Percentiles rank a stretch among this genome's conserved stretches.
Conservation (phyloP, 805 yeast species). For the Candida dendrica region DNA sequence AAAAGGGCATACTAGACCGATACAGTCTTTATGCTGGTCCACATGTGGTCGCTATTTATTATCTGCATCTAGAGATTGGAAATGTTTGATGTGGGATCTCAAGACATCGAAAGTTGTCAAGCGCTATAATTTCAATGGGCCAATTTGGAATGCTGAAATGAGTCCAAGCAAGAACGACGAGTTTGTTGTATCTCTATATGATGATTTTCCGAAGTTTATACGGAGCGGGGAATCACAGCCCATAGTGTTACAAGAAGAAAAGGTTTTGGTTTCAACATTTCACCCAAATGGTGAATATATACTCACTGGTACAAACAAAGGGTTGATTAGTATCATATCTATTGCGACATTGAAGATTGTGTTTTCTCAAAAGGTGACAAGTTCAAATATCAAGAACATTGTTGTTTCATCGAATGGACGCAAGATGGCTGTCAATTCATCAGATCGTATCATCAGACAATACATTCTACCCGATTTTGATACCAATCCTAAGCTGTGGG, state of each 20-base stretch:
- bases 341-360: constrained; percentile 24
- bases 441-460: constrained; percentile 71
- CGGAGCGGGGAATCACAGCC: constrained; percentile 23
- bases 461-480: constrained; percentile 33
- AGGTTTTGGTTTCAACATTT: constrained; percentile 30
- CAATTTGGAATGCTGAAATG: constrained; percentile 64
- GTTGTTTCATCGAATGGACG: constrained; percentile 51
- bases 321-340: constrained; percentile 53
- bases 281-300: constrained; percentile 48
- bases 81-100: constrained; percentile 75
- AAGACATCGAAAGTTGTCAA: constrained; percentile 31
- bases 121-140: constrained; percentile 51
- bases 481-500: constrained; percentile 25
- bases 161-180: constrained; percentile 39
- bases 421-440: constrained; percentile 65
- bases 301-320: constrained; percentile 75
- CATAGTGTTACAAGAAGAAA: constrained; percentile 16
- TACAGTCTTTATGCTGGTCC: constrained; percentile 76
- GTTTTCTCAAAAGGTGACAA: constrained; percentile 49
- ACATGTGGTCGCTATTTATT: constrained; percentile 60
- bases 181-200: constrained; percentile 61
- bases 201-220: constrained; percentile 51
- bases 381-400: constrained; percentile 65
- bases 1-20: constrained; percentile 61
- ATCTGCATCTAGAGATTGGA: constrained; percentile 78